A percentile compares a stretch with the other conserved stretches of the same genome.
These are phyloP conservation scores for Pseudevernia furfuracea DNA, from an alignment of 495 filamentous ascomycete species.

Conservation along the genomic window DNA sequence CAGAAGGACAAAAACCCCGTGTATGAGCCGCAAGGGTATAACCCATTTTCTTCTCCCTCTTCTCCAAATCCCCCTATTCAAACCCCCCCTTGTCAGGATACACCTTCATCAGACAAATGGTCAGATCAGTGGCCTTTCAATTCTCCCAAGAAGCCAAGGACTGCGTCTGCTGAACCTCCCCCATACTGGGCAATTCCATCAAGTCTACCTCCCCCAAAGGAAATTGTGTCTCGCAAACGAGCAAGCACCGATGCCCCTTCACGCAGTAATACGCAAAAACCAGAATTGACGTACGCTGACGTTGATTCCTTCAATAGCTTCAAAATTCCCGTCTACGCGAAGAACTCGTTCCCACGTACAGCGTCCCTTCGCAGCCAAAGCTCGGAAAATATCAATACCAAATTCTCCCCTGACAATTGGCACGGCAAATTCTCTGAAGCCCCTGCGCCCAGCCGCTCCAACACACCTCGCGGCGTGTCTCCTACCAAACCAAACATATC, in stretches of 20 bases:
- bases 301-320: constrained; percentile 39
- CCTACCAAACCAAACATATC: constrained; percentile 29
- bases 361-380: constrained; percentile 48
- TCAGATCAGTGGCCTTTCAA: constrained; percentile 20
- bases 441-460: constrained; percentile 28
- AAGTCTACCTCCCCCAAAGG: constrained; percentile 14
- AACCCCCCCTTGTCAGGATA: constrained; percentile 3
- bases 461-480: constrained; percentile 33
- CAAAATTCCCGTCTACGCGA: constrained; percentile 31
- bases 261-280: constrained; percentile 1
- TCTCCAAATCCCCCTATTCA: constrained; percentile 22
- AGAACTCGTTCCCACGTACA: constrained; percentile 33
- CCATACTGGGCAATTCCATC: constrained; percentile 25
- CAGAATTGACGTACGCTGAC: constrained; percentile 20
- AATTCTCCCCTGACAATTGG: constrained; percentile 57
- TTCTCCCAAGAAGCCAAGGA: constrained; percentile 12
- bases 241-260: not conserved
- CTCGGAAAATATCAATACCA: constrained; percentile 70
- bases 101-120: constrained; percentile 22
- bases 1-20: constrained; percentile 20
- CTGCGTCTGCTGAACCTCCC: not conserved
- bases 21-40: constrained; percentile 27
- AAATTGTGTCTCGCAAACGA: constrained; percentile 1
- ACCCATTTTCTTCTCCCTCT: constrained; percentile 24
- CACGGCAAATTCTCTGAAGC: constrained; percentile 49